Conservation (phyloP, 148 eudicot genomes). For the Talinum fruticosum region DNA sequence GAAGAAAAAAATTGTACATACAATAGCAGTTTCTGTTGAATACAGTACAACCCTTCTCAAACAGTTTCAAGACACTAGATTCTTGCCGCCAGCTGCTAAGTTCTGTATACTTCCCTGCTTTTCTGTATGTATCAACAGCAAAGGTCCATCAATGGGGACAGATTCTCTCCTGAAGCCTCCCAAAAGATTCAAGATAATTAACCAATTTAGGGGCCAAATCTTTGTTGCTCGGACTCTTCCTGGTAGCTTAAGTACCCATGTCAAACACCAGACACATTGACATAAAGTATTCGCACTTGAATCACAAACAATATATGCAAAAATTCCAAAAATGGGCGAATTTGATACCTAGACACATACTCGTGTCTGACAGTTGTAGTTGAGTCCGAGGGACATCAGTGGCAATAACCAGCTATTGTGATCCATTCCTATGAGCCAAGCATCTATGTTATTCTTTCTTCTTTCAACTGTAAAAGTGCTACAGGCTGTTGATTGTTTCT, state of each 20-base stretch:
- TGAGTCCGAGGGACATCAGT: neutral
- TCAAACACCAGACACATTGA: neutral
- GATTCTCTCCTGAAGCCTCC: neutral
- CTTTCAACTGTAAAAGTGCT: conserved; percentile 54
- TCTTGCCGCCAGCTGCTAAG: neutral
- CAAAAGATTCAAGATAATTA: conserved; percentile 12
- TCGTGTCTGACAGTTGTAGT: neutral
- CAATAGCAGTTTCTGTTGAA: neutral
- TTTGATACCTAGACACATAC: neutral
- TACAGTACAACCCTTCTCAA: conserved; percentile 17
- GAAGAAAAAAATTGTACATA: neutral
- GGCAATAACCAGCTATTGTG: neutral
- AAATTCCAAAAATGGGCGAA: neutral
- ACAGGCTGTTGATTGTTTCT: conserved; percentile 49
- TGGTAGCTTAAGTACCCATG: neutral
- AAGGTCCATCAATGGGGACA: conserved; percentile 11
- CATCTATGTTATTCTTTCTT: conserved; percentile 53
- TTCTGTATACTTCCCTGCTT: conserved; percentile 9
- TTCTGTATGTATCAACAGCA: conserved; percentile 17
- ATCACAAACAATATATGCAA: neutral
- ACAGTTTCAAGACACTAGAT: neutral
- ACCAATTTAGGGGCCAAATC: conserved; percentile 8
- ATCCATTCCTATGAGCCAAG: conserved; percentile 2
- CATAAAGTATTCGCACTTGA: neutral
- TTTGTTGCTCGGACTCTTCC: neutral